Evolutionary conservation across 805 yeast genomes (phyloP), one percentile per base, ranked within the genome.

Genomic region (Hermanozyma aechmeae): DNA sequence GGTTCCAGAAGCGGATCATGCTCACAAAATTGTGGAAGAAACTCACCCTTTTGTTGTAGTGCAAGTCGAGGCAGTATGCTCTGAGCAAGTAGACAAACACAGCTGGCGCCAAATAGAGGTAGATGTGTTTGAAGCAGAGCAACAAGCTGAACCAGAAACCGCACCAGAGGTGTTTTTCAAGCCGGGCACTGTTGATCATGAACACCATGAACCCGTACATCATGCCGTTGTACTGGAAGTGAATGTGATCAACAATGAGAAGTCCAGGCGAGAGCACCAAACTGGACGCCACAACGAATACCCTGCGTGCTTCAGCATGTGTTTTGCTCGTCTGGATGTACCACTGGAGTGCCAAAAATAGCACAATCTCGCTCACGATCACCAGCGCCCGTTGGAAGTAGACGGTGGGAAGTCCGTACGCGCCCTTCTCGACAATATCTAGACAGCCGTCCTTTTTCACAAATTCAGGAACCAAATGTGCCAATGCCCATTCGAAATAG

Each of bases 141-240:
- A 92, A 68, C 3, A 73, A 65, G 0, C 93, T 61, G 56, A 89
- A 92, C 56, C 76, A 65, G 27, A 70, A 60, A 1, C 79, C 92
- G 51, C 86, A 70, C 50, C 61, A 43, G 25, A 83, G 58, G 46
- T 73, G 67, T 30, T 63, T 64, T 19, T 68, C 53, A 30, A 73
- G 56, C 34, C 76, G 70, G 1, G 92, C 94, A 15, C 76, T 72
- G 20, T 79, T 75, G 22, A 92, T 68, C 13, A 92, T 73, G 13
- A 79, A 66, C 17, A 89, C 68, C 29, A 92, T 56, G 19, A 92
- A 61, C 0, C 95, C 96, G 53, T 82, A 86, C 64, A 92, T 64
- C 71, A 87, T 79, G 3, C 96, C 96, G 53, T 92, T 92, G 54
- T 92, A 92, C 60, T 92, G 98, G 65, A 92, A 92, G 52, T 92